A percentile compares a stretch with the other conserved stretches of the same genome.
Conservation (phyloP, 208 protist genomes). For the Leishmania gerbilli region DNA sequence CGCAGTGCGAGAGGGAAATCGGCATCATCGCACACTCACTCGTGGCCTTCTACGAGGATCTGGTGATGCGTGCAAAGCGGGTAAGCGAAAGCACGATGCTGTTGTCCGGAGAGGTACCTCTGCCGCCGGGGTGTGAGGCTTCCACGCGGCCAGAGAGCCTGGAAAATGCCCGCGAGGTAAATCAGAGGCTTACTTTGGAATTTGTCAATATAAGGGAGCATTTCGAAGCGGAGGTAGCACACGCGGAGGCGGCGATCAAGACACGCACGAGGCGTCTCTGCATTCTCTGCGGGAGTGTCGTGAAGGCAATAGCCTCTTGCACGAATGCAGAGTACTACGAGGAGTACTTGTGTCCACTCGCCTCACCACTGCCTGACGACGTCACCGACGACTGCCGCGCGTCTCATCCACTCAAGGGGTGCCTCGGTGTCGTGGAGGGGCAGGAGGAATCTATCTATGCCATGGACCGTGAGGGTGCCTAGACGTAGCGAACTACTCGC, state of each 20-base stretch:
- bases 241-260: conserved; percentile 10
- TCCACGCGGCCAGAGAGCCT: conserved; percentile 20
- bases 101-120: conserved; percentile 8
- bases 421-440: conserved; percentile 17
- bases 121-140: conserved; percentile 25
- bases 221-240: conserved; percentile 19
- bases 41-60: conserved; percentile 24
- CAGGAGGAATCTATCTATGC: background rate
- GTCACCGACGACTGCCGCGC: background rate
- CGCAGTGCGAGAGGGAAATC: conserved; percentile 14
- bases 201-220: conserved; percentile 4
- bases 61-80: conserved; percentile 26
- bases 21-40: conserved; percentile 21
- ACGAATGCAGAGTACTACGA: conserved; percentile 11
- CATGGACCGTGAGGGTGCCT: conserved; percentile 7
- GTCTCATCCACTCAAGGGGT: conserved; percentile 14
- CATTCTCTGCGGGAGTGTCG: conserved; percentile 6
- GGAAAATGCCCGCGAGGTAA: conserved; percentile 14
- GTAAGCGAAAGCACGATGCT: conserved; percentile 22
- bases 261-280: conserved; percentile 17
- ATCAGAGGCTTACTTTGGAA: conserved; percentile 11
- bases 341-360: conserved; percentile 13
- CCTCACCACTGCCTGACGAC: background rate
- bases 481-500: background rate
- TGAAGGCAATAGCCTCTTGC: conserved; percentile 15